Percentiles rank a stretch among this genome's conserved stretches.
These are phyloP conservation scores for Flammula alnicola DNA, from an alignment of 1,284 basidiomycete species.

Conservation along the genomic window DNA sequence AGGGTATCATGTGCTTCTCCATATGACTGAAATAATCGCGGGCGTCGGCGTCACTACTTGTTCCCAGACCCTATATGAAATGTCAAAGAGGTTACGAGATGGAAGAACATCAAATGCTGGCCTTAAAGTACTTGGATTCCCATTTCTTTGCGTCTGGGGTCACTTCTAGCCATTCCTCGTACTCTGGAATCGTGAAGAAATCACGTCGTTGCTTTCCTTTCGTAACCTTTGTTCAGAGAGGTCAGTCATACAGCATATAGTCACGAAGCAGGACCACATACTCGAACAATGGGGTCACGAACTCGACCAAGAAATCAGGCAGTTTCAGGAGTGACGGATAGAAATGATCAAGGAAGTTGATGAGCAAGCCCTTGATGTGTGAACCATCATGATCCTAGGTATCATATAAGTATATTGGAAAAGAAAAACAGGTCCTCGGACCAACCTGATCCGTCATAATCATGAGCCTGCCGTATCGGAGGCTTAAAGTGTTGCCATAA, in stretches of 20 bases:
- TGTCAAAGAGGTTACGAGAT: background rate
- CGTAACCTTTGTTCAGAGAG: conserved; percentile 54
- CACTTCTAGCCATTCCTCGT: conserved; percentile 88
- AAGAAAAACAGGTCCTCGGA: background rate
- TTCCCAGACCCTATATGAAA: conserved; percentile 87
- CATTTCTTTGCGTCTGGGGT: conserved; percentile 86
- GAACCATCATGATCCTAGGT: conserved; percentile 97
- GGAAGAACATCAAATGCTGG: conserved; percentile 44
- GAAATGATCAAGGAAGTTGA: conserved; percentile 98
- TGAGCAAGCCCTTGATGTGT: conserved; percentile 98
- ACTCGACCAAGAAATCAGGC: conserved; percentile 95
- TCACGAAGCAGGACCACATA: conserved; percentile 42
- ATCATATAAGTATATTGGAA: conserved; percentile 11
- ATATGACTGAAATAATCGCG: conserved; percentile 94
- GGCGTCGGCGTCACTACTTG: conserved; percentile 87
- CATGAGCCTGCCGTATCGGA: conserved; percentile 97
- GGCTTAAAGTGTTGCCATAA: conserved; percentile 72
- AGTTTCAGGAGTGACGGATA: conserved; percentile 94
- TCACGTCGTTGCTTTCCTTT: conserved; percentile 85
- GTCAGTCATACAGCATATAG: background rate
- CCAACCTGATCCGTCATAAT: conserved; percentile 99
- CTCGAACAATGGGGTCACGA: conserved; percentile 99
- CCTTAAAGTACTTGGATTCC: conserved; percentile 97
- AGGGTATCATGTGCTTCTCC: conserved; percentile 93
- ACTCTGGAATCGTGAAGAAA: conserved; percentile 99